These are phyloP conservation scores for Aspergillus olivimuriae DNA, from an alignment of 495 filamentous ascomycete genomes.

Conservation along the genomic window DNA sequence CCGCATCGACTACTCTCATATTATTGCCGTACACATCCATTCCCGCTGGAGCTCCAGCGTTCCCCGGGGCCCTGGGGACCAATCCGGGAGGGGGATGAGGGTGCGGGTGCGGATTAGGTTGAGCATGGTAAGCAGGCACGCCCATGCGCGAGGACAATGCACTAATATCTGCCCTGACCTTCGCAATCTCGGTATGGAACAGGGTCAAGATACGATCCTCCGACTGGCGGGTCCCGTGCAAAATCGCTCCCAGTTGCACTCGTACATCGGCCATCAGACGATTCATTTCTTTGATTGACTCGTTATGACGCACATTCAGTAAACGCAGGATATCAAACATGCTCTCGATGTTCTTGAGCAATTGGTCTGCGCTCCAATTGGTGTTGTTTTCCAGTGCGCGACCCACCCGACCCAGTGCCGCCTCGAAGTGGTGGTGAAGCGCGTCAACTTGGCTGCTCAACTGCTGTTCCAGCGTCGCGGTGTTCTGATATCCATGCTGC, in stretches of 20 bases:
- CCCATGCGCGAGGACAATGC: neutral
- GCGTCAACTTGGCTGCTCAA: slow-evolving; percentile 11
- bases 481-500: slow-evolving; percentile 20
- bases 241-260: slow-evolving; percentile 4
- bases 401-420: slow-evolving; percentile 6
- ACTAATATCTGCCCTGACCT: slow-evolving; percentile 9
- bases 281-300: slow-evolving; percentile 9
- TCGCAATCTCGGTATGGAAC: slow-evolving; percentile 11
- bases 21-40: too few species aligned
- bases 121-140: neutral
- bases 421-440: slow-evolving; percentile 17
- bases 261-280: slow-evolving; percentile 7
- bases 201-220: slow-evolving; percentile 8
- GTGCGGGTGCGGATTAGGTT: neutral
- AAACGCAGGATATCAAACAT: slow-evolving; percentile 8
- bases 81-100: neutral
- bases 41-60: too few species aligned
- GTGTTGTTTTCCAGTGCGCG: slow-evolving; percentile 13
- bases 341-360: slow-evolving; percentile 14
- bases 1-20: too few species aligned
- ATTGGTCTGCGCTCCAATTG: slow-evolving; percentile 17
- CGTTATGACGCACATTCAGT: slow-evolving; percentile 11
- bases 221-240: slow-evolving; percentile 5
- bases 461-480: slow-evolving; percentile 17
- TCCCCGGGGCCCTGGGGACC: neutral